Conservation (phyloP, 1,284 basidiomycete genomes). For the Phellopilus nigrolimitatus region DNA sequence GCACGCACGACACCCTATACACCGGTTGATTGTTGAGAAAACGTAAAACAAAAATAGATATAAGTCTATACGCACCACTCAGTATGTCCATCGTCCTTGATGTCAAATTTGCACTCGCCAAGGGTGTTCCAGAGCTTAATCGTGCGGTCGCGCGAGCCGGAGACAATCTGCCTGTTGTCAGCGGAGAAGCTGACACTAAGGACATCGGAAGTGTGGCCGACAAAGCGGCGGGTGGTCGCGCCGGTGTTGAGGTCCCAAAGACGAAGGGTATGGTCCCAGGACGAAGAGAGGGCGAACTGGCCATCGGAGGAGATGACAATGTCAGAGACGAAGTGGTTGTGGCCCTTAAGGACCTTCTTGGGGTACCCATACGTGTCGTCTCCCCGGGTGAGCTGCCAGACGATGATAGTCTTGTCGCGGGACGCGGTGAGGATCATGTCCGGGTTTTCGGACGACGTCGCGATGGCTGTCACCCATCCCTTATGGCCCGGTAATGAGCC, state of each 20-base stretch:
- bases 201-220: slow-evolving; percentile 98
- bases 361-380: slow-evolving; percentile 92
- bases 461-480: slow-evolving; percentile 96
- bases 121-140: slow-evolving; percentile 99
- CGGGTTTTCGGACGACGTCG: slow-evolving; percentile 94
- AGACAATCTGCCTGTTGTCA: slow-evolving; percentile 98
- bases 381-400: slow-evolving; percentile 98
- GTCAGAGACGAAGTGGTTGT: slow-evolving; percentile 99
- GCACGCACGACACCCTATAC: slow-evolving; percentile 97
- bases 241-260: slow-evolving; percentile 99
- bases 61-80: slow-evolving; percentile 71
- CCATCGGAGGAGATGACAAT: slow-evolving; percentile 98
- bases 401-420: slow-evolving; percentile 99
- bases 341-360: slow-evolving; percentile 96
- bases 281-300: slow-evolving; percentile 98
- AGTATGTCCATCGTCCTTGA: slow-evolving; percentile 96
- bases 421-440: slow-evolving; percentile 97
- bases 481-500: slow-evolving; percentile 93
- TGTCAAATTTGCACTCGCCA: slow-evolving; percentile 99
- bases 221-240: slow-evolving; percentile 90
- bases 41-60: not conserved
- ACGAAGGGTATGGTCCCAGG: slow-evolving; percentile 99
- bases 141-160: slow-evolving; percentile 92
- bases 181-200: slow-evolving; percentile 97
- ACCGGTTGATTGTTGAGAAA: slow-evolving; percentile 1